Percentiles rank a stretch among this genome's conserved stretches.
Evolutionary conservation across 2,329 filamentous ascomycete species (phyloP).

Genomic region (Scorias spongiosa): DNA sequence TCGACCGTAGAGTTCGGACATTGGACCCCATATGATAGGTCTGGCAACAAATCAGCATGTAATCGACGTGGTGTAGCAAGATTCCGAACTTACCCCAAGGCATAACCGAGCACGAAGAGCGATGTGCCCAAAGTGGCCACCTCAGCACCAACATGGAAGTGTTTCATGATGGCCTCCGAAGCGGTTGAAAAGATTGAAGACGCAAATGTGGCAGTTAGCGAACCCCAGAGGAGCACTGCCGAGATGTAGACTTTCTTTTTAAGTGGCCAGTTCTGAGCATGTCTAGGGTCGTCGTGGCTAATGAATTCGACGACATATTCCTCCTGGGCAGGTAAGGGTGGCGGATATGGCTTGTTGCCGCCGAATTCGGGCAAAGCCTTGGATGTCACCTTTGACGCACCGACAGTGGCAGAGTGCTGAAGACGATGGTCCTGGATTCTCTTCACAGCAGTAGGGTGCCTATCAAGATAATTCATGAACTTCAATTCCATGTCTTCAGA

Average conservation of each 20-base stretch:
- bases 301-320: conserved; percentile 74
- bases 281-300: conserved; percentile 65
- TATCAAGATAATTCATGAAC: conserved; percentile 37
- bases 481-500: conserved; percentile 27
- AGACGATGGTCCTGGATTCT: conserved; percentile 56
- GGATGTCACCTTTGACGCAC: conserved; percentile 30
- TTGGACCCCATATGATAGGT: conserved; percentile 34
- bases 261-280: conserved; percentile 76
- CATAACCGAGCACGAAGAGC: conserved; percentile 26
- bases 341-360: conserved; percentile 59
- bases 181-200: conserved; percentile 27
- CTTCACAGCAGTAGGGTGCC: conserved; percentile 52
- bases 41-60: conserved; percentile 4
- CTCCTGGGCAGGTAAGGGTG: conserved; percentile 51
- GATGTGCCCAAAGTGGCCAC: conserved; percentile 23
- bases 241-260: conserved; percentile 57
- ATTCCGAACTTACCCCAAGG: conserved; percentile 9
- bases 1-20: conserved; percentile 26
- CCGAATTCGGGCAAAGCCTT: conserved; percentile 54
- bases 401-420: conserved; percentile 61
- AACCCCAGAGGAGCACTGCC: conserved; percentile 56
- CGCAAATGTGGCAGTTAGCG: conserved; percentile 52
- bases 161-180: conserved; percentile 24
- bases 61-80: conserved; percentile 3
- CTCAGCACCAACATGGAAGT: conserved; percentile 27